phyloP scores from a whole-genome alignment of 805 yeast genomes.

The Torulaspora microellipsoides region DNA sequence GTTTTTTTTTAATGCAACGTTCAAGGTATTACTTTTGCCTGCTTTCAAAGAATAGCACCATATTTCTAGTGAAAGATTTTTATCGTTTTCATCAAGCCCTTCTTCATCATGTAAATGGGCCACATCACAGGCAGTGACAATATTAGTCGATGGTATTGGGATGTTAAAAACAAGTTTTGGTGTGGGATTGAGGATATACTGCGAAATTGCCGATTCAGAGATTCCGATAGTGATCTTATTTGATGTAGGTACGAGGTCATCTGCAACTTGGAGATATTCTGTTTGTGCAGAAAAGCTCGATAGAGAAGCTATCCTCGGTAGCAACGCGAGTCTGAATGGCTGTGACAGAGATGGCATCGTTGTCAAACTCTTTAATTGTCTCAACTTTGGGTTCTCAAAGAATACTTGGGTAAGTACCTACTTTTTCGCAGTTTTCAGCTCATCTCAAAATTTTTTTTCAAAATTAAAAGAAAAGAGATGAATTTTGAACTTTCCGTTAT shows the following conservation, averaged over 20 bases:
- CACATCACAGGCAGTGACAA: slow-evolving; percentile 33
- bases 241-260: slow-evolving; percentile 21
- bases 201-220: slow-evolving; percentile 34
- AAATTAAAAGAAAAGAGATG: not conserved
- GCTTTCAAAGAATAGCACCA: slow-evolving; percentile 27
- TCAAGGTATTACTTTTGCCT: slow-evolving; percentile 20
- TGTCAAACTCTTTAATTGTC: too few relatives aligned
- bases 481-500: not conserved
- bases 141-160: slow-evolving; percentile 34
- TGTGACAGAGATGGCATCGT: slow-evolving; percentile 34
- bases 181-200: slow-evolving; percentile 35
- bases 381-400: too few relatives aligned
- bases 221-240: slow-evolving; percentile 34
- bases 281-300: slow-evolving; percentile 26
- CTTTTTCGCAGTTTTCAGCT: not conserved
- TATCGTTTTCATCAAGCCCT: slow-evolving; percentile 6
- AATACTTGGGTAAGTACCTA: too few relatives aligned
- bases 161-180: slow-evolving; percentile 32
- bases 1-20: slow-evolving; percentile 15
- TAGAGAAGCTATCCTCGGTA: slow-evolving; percentile 32
- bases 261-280: slow-evolving; percentile 24
- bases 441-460: slow-evolving; percentile 15
- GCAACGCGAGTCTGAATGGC: slow-evolving; percentile 32
- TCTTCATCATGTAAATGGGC: slow-evolving; percentile 6
- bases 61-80: slow-evolving; percentile 14